Evolutionary conservation across 2,329 filamentous ascomycete genomes (phyloP).

Genomic region (Immersiporthe knoxdaviesiana): DNA sequence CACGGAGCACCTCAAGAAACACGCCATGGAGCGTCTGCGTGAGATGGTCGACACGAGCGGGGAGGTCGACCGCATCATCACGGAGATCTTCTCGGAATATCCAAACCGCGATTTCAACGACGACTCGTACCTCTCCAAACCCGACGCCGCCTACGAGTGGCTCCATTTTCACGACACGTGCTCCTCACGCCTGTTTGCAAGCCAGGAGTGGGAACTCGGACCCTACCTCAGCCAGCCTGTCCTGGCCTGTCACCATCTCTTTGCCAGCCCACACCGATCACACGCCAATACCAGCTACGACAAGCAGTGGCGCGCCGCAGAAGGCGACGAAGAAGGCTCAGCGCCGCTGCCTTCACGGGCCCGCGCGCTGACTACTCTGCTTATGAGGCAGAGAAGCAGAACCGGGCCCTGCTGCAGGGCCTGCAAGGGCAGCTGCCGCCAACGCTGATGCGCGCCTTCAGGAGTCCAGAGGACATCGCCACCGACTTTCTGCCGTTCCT

Average conservation of each 20-base stretch:
- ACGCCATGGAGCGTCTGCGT: constrained; percentile 70
- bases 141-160: constrained; percentile 89
- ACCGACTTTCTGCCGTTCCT: constrained; percentile 86
- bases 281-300: constrained; percentile 47
- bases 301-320: constrained; percentile 47
- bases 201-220: constrained; percentile 89
- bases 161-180: constrained; percentile 89
- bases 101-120: constrained; percentile 90
- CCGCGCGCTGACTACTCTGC: constrained; percentile 81
- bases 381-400: constrained; percentile 78
- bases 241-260: constrained; percentile 88
- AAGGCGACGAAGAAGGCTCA: constrained; percentile 52
- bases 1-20: constrained; percentile 71
- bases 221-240: constrained; percentile 86
- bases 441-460: constrained; percentile 75
- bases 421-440: constrained; percentile 75
- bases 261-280: constrained; percentile 70
- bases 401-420: constrained; percentile 71
- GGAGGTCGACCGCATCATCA: constrained; percentile 77
- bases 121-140: constrained; percentile 87
- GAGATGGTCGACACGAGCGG: constrained; percentile 81
- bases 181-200: constrained; percentile 76
- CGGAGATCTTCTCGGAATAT: constrained; percentile 84
- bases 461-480: constrained; percentile 75
- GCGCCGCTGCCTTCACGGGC: constrained; percentile 73